These are phyloP conservation scores for Russula earlei DNA, from an alignment of 768 basidiomycete genomes.

Conservation along the genomic window DNA sequence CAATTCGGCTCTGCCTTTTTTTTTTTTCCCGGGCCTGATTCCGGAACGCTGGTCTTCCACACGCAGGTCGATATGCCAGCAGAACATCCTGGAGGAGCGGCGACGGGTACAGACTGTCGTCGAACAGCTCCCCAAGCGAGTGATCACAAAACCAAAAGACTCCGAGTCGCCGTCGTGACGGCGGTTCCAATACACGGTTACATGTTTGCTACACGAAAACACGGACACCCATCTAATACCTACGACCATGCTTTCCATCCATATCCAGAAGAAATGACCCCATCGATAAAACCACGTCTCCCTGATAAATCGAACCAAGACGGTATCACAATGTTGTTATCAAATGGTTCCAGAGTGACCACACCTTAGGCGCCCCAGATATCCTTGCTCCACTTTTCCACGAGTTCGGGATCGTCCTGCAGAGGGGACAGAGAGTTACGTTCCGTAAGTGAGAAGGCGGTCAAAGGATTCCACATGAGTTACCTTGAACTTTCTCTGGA, in stretches of 20 bases:
- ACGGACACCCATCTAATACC: background rate
- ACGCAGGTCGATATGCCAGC: constrained; percentile 56
- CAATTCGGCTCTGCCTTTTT: background rate
- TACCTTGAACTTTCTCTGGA: constrained; percentile 64
- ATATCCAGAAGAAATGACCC: background rate
- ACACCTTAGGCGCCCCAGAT: constrained; percentile 43
- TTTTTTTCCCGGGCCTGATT: background rate
- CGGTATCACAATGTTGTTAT: background rate
- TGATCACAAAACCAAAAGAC: constrained; percentile 34
- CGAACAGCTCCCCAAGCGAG: constrained; percentile 50
- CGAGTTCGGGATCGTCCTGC: constrained; percentile 56
- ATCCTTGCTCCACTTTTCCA: constrained; percentile 69
- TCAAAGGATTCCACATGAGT: constrained; percentile 1
- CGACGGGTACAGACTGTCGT: constrained; percentile 46
- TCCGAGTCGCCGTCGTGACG: constrained; percentile 5
- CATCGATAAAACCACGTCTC: background rate
- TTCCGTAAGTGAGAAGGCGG: background rate
- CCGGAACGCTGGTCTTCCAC: background rate
- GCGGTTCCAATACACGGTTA: background rate
- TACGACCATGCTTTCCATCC: background rate
- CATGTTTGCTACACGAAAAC: constrained; percentile 12
- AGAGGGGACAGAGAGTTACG: background rate
- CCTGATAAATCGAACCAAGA: background rate
- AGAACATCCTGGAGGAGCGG: constrained; percentile 44
- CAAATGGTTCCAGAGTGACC: constrained; percentile 18